phyloP scores from a whole-genome alignment of 2,329 filamentous ascomycete genomes.

The Penicillium polonicum region DNA sequence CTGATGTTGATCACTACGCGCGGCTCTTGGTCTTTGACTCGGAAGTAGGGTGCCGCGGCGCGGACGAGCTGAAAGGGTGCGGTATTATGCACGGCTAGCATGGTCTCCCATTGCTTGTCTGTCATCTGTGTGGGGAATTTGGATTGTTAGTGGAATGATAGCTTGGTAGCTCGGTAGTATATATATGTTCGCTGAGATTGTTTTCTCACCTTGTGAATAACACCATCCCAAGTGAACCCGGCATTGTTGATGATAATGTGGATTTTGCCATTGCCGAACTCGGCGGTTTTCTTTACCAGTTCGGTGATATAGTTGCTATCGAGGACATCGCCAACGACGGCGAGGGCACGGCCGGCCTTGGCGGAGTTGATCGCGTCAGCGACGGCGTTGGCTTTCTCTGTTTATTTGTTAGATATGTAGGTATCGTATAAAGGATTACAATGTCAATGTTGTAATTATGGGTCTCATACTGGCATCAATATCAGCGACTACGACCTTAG shows the following conservation, averaged over 20 bases:
- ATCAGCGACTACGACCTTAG: constrained; percentile 79
- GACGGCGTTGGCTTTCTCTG: constrained; percentile 68
- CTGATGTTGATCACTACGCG: constrained; percentile 81
- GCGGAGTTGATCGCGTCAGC: constrained; percentile 67
- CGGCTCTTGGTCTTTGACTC: constrained; percentile 77
- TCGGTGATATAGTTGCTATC: constrained; percentile 67
- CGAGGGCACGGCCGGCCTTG: constrained; percentile 64
- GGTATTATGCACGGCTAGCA: constrained; percentile 77
- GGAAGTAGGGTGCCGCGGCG: constrained; percentile 80
- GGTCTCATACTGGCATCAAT: constrained; percentile 65
- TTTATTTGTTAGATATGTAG: constrained; percentile 7
- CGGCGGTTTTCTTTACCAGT: constrained; percentile 72
- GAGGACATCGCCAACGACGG: constrained; percentile 74
- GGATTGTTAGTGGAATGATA: neutral
- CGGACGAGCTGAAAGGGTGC: constrained; percentile 82
- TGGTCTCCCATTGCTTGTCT: constrained; percentile 89
- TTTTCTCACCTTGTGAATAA: constrained; percentile 70
- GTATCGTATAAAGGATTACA: too few species aligned
- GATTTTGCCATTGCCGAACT: constrained; percentile 82
- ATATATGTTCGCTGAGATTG: neutral
- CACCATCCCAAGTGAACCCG: constrained; percentile 88
- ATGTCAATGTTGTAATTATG: neutral
- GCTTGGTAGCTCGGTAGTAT: neutral
- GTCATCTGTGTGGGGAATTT: constrained; percentile 56
- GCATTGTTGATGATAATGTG: constrained; percentile 92